phyloP scores from a whole-genome alignment of 1,284 basidiomycete genomes.

The Fomitopsis pinicola region DNA sequence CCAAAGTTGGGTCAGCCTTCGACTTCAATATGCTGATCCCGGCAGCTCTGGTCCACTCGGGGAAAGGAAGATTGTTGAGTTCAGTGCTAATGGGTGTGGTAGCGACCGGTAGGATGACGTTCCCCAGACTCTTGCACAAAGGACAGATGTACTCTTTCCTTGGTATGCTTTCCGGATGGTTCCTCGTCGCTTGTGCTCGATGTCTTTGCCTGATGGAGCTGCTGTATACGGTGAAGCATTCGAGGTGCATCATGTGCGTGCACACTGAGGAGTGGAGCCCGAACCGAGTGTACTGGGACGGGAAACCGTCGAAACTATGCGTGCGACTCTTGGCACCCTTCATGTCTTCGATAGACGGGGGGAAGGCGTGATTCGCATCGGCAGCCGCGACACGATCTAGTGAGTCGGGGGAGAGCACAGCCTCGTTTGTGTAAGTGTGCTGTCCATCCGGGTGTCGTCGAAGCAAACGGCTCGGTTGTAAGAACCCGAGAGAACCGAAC shows the following conservation, averaged over 20 bases:
- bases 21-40: conserved; percentile 80
- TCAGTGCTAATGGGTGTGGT: conserved; percentile 36
- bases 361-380: conserved; percentile 39
- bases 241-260: conserved; percentile 96
- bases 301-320: conserved; percentile 72
- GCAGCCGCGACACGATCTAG: conserved; percentile 52
- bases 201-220: conserved; percentile 87
- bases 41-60: conserved; percentile 79
- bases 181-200: conserved; percentile 84
- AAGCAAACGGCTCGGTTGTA: conserved; percentile 88
- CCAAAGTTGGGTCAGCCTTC: conserved; percentile 64
- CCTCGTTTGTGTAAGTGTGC: conserved; percentile 68
- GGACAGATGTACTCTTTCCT: conserved; percentile 97
- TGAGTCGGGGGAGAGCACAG: conserved; percentile 60
- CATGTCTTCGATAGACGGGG: conserved; percentile 45
- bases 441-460: conserved; percentile 77
- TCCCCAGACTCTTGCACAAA: conserved; percentile 96
- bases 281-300: conserved; percentile 68
- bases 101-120: conserved; percentile 85
- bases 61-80: conserved; percentile 57
- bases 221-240: conserved; percentile 92
- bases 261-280: conserved; percentile 90
- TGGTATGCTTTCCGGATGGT: conserved; percentile 91
- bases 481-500: conserved; percentile 86
- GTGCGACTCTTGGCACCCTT: conserved; percentile 44